Base-by-base conservation (phyloP, 768 basidiomycete species). In the Epithele typhae region DNA sequence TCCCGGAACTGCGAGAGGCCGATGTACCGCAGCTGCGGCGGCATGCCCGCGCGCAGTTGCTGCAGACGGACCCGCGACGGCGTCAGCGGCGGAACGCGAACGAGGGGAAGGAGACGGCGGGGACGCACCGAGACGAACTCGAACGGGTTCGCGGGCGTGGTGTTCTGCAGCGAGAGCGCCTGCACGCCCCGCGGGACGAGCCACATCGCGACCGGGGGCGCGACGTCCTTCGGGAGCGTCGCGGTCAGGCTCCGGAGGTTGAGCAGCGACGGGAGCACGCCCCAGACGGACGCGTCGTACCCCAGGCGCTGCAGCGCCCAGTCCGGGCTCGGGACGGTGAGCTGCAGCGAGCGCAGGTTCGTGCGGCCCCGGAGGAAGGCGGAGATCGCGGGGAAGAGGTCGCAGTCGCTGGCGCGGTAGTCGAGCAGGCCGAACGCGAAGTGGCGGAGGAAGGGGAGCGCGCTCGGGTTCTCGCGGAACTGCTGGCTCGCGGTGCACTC, bases 271-370 rank as follows among this genome's bases (percentile, higher is more conserved):
- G 84, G 84, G 9, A 88, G 66, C 7, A 86, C 78, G 9, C 84
- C 84, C 84, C 83, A 87, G 6, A 79, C 70, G 1, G 79, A 75
- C 0, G 84, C 81, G 51, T 85, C 80, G 53, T 82, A 86, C 22
- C 85, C 85, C 9, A 81, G 70, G 6, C 72, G 68, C 50, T 68
- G 68, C 53, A 77, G 75, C 41, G 71, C 72, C 40, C 77, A 74
- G 18, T 67, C 64, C 12, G 57, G 56, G 37, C 48, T 53, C 21
- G 56, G 56, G 14, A 60, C 58, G 5, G 59, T 58, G 4, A 87
- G 68, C 36, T 72, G 67, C 21, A 86, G 71, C 0, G 75, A 75
- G n/a, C 66, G 67, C 33, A 88, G 64, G 33, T 75, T 64, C 18
- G 62, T 63, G 36, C 82, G 69, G 8, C 75, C 78, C 12, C 81